phyloP scores from a whole-genome alignment of 2,329 filamentous ascomycete species.

The Fusarium sp. region DNA sequence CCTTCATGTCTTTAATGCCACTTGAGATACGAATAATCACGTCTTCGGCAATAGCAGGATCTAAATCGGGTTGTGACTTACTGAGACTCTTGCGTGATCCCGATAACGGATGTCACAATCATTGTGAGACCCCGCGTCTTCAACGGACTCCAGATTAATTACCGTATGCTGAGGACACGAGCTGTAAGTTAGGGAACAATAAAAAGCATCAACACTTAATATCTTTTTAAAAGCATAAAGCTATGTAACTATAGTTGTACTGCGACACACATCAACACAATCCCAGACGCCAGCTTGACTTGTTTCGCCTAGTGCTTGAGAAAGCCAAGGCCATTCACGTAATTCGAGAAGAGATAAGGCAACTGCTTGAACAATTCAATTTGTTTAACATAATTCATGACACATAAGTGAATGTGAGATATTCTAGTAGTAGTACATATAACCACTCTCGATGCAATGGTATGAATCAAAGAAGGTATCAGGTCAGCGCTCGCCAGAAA shows the following conservation, averaged over 20 bases:
- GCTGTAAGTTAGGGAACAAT: too few relatives aligned
- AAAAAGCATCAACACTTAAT: rapidly evolving
- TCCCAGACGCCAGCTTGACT: neutral
- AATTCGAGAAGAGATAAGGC: too few relatives aligned
- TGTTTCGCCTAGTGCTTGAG: rapidly evolving
- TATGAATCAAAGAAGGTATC: constrained; percentile 18
- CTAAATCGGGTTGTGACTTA: neutral
- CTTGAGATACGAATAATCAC: neutral
- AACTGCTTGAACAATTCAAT: neutral
- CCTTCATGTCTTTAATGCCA: neutral
- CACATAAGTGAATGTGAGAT: constrained; percentile 14
- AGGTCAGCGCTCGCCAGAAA: neutral
- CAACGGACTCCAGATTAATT: neutral
- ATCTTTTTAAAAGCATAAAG: neutral
- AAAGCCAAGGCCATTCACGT: neutral
- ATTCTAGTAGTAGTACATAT: constrained; percentile 17
- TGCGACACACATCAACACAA: too few relatives aligned
- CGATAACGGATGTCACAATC: constrained; percentile 4
- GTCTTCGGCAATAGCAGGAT: neutral
- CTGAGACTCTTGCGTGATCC: constrained; percentile 5
- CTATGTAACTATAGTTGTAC: rapidly evolving
- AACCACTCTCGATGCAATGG: neutral
- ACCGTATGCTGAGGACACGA: neutral
- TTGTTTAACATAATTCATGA: neutral
- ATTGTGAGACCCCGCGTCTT: neutral